Conservation (phyloP, 1,284 basidiomycete genomes). For the Sporisorium graminicola region DNA sequence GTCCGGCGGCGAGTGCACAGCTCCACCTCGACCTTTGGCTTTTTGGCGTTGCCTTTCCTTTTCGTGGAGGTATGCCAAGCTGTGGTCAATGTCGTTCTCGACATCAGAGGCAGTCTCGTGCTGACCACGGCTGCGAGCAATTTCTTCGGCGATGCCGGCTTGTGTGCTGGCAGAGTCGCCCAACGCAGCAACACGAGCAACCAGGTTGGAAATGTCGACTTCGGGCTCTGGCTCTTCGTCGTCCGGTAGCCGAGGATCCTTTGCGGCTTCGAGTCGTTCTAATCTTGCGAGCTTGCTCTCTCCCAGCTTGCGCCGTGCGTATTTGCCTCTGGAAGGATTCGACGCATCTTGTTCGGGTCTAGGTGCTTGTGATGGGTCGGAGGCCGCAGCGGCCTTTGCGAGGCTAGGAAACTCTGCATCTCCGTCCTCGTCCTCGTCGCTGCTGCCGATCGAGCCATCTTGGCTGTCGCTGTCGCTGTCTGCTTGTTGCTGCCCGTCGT, state of each 20-base stretch:
- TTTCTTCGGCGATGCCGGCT: conserved; percentile 32
- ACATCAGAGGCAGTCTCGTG: conserved; percentile 50
- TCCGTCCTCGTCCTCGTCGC: conserved; percentile 18
- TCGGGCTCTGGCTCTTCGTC: conserved; percentile 64
- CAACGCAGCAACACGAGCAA: conserved; percentile 54
- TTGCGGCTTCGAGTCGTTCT: conserved; percentile 49
- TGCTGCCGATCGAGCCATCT: conserved; percentile 8
- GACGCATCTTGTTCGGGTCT: conserved; percentile 20
- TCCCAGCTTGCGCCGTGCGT: conserved; percentile 52
- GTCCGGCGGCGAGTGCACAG: neutral
- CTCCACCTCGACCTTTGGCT: conserved; percentile 33
- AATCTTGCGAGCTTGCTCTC: conserved; percentile 59
- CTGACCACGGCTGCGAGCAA: conserved; percentile 35
- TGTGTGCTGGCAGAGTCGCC: conserved; percentile 44
- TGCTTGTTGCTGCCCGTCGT: conserved; percentile 5
- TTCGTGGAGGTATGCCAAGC: conserved; percentile 53
- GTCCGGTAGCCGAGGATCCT: conserved; percentile 37
- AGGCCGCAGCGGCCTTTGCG: conserved; percentile 26
- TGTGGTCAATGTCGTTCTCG: conserved; percentile 62
- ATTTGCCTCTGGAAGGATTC: conserved; percentile 43
- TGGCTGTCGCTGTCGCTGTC: conserved; percentile 11
- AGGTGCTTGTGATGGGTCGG: neutral
- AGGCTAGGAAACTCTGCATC: conserved; percentile 40
- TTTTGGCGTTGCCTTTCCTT: conserved; percentile 42
- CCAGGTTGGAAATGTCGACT: conserved; percentile 60